These are phyloP conservation scores for Suillus bovinus DNA, from an alignment of 768 basidiomycete species.

Conservation along the genomic window DNA sequence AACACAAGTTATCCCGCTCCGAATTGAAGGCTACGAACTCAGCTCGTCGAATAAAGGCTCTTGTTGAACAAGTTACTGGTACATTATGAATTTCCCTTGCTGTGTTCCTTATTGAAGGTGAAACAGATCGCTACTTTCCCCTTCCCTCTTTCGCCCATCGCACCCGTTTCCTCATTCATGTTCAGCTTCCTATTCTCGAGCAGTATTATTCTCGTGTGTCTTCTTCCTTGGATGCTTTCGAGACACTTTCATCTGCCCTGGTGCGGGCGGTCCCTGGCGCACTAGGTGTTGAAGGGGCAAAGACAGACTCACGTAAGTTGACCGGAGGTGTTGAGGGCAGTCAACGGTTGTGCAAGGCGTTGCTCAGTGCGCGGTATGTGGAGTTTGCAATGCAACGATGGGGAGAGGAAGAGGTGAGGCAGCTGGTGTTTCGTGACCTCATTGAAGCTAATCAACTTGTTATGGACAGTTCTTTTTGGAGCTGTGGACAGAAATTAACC, in stretches of 20 bases:
- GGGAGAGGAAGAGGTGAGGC: constrained; percentile 86
- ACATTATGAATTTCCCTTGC: constrained; percentile 15
- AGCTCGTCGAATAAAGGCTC: constrained; percentile 76
- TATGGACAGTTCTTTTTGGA: constrained; percentile 83
- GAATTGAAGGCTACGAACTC: constrained; percentile 77
- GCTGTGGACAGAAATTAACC: constrained; percentile 79
- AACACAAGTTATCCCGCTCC: constrained; percentile 14
- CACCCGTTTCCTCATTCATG: constrained; percentile 76
- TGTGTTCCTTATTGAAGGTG: neutral
- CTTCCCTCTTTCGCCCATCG: constrained; percentile 78
- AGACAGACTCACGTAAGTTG: constrained; percentile 56
- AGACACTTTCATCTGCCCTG: constrained; percentile 84
- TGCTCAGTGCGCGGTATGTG: constrained; percentile 78
- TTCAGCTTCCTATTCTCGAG: constrained; percentile 85
- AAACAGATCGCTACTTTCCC: constrained; percentile 86
- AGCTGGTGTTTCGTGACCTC: constrained; percentile 24
- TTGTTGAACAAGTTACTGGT: constrained; percentile 94
- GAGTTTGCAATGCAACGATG: constrained; percentile 69
- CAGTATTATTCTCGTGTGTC: constrained; percentile 76
- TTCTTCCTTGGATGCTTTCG: constrained; percentile 90
- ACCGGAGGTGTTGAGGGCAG: constrained; percentile 86
- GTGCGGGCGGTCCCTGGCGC: constrained; percentile 93
- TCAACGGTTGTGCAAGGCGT: constrained; percentile 81
- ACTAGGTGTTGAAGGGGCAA: constrained; percentile 51
- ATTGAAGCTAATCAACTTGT: constrained; percentile 3